phyloP scores from a whole-genome alignment of 2,329 filamentous ascomycete genomes.

The Lachnellula cervina region DNA sequence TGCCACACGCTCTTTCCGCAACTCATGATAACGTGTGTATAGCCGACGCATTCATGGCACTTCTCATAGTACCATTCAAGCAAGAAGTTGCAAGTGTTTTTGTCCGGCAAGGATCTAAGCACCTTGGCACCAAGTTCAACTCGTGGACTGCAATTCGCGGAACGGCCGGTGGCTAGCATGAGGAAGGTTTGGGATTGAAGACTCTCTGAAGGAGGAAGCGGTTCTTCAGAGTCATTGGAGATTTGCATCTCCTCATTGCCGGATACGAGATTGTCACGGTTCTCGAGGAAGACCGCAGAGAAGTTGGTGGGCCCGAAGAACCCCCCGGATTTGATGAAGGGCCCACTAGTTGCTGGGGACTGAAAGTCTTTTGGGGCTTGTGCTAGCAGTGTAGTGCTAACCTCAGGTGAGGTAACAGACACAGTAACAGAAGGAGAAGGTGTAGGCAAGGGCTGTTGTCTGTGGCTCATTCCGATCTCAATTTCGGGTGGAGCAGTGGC shows the following conservation, averaged over 20 bases:
- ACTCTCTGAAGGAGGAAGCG: constrained; percentile 16
- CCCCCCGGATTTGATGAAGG: constrained; percentile 14
- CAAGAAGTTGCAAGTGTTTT: constrained; percentile 24
- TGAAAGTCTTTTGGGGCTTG: not conserved
- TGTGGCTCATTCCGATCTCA: not conserved
- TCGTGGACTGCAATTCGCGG: constrained; percentile 19
- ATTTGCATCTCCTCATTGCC: constrained; percentile 22
- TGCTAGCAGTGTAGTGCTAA: not conserved
- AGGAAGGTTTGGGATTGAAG: constrained; percentile 28
- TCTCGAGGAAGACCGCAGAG: constrained; percentile 30
- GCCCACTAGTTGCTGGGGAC: constrained; percentile 1
- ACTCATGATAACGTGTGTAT: constrained; percentile 12
- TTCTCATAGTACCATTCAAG: constrained; percentile 23
- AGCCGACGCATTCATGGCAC: constrained; percentile 13
- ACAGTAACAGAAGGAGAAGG: not conserved
- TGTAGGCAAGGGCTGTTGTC: not conserved
- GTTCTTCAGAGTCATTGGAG: constrained; percentile 22
- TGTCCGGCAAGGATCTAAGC: constrained; percentile 23
- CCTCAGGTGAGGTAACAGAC: not conserved
- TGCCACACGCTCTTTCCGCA: constrained; percentile 23
- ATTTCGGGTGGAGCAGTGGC: not conserved
- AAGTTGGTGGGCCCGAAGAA: constrained; percentile 30
- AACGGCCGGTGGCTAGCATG: constrained; percentile 20
- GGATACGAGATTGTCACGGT: constrained; percentile 19
- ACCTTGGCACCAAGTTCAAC: constrained; percentile 25